These are phyloP conservation scores for Avena sativa DNA, from an alignment of 176 grass and related monocot genomes.

Conservation along the genomic window DNA sequence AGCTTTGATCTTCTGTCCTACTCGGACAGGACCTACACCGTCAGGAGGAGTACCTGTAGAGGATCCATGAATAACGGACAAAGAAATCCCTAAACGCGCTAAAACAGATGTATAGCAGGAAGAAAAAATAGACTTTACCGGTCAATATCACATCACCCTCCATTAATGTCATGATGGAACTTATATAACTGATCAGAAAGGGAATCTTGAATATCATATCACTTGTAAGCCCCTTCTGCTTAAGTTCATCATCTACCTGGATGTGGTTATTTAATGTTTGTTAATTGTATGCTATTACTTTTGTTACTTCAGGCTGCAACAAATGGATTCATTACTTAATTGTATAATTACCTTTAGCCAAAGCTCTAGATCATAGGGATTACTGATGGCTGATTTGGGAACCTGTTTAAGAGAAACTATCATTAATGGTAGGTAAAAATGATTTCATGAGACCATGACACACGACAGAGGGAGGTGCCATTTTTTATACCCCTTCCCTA, in stretches of 20 bases:
- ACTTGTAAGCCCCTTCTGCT: conserved; percentile 81
- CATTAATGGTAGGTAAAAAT: conserved; percentile 20
- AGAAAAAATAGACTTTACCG: conserved; percentile 46
- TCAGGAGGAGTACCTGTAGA: conserved; percentile 70
- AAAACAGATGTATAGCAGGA: conserved; percentile 1
- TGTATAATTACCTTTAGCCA: conserved; percentile 77
- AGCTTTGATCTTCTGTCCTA: conserved; percentile 84
- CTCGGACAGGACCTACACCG: conserved; percentile 76
- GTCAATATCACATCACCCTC: conserved; percentile 98
- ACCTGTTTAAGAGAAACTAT: conserved; percentile 55
- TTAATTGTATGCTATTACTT: conserved; percentile 15
- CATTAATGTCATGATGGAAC: conserved; percentile 84
- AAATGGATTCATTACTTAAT: conserved; percentile 35
- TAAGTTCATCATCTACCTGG: conserved; percentile 87
- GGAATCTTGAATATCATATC: conserved; percentile 97
- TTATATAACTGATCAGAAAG: conserved; percentile 93
- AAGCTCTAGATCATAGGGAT: conserved; percentile 85
- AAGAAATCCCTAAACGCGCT: neutral
- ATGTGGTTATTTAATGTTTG: conserved; percentile 26
- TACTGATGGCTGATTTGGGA: conserved; percentile 71
- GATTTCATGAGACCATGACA: neutral
- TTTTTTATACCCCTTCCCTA: neutral
- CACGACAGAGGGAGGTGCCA: neutral
- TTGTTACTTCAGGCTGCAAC: neutral
- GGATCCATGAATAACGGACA: conserved; percentile 1